phyloP scores from a whole-genome alignment of 768 basidiomycete genomes.

The Rhizopogon rudus region DNA sequence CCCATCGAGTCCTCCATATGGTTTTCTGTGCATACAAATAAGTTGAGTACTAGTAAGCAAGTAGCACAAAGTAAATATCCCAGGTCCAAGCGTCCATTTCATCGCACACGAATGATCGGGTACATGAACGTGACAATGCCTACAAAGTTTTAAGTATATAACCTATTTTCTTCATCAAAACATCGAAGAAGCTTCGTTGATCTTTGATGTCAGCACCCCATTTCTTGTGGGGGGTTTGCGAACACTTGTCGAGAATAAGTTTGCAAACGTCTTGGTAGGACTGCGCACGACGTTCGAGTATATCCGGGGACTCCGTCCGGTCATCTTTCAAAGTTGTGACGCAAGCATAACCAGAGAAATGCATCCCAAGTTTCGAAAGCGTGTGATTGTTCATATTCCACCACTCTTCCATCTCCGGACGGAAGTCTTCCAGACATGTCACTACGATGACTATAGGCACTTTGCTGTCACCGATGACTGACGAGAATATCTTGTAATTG shows the following conservation, averaged over 20 bases:
- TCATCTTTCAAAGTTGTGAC: conserved; percentile 18
- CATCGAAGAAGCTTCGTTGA: neutral
- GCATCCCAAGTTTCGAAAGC: conserved; percentile 22
- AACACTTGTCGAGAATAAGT: neutral
- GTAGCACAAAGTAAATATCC: too few species aligned
- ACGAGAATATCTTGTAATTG: conserved; percentile 23
- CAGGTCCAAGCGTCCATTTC: too few species aligned
- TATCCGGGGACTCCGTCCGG: neutral
- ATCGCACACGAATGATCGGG: too few species aligned
- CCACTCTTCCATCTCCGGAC: conserved; percentile 23
- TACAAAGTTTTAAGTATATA: too few species aligned
- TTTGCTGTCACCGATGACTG: conserved; percentile 19
- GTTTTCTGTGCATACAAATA: too few species aligned
- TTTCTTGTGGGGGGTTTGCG: neutral
- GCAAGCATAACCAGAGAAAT: conserved; percentile 27
- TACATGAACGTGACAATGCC: too few species aligned
- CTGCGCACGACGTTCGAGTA: neutral
- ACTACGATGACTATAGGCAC: conserved; percentile 15
- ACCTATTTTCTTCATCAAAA: neutral
- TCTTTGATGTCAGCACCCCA: neutral
- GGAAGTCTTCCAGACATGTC: conserved; percentile 12
- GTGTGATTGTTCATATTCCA: conserved; percentile 22
- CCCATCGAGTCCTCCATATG: too few species aligned
- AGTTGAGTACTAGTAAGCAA: too few species aligned
- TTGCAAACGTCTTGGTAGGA: neutral